Evolutionary conservation across 148 eudicot genomes (phyloP).

Genomic region (Bassia scoparia): DNA sequence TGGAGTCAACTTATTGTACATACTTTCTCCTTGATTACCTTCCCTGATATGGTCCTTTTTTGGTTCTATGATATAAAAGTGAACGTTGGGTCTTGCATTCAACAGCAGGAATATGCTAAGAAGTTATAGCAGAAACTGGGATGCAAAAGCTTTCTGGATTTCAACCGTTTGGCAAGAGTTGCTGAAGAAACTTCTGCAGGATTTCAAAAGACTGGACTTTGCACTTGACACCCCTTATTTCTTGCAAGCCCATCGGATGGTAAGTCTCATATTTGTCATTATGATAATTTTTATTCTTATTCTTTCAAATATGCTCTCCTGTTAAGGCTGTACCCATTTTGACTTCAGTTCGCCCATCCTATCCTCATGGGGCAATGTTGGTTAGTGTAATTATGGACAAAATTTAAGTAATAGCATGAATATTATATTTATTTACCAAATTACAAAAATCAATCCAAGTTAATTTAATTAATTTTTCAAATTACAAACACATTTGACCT

Average conservation of each 20-base stretch:
- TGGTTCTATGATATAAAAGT: conserved; percentile 34
- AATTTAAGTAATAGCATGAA: too few species aligned
- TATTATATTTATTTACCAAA: too few species aligned
- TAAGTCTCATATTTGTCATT: conserved; percentile 33
- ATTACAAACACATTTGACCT: too few species aligned
- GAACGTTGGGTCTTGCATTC: conserved; percentile 93
- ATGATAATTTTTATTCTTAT: too few species aligned
- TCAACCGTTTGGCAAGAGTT: conserved; percentile 47
- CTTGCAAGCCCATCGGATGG: conserved; percentile 97
- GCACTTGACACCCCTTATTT: conserved; percentile 69
- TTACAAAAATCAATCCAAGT: too few species aligned
- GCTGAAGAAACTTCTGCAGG: conserved; percentile 72
- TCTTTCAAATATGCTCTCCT: too few species aligned
- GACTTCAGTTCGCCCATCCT: too few species aligned
- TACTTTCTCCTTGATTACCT: not conserved
- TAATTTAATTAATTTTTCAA: too few species aligned
- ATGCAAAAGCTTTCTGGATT: conserved; percentile 64
- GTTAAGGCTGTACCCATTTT: too few species aligned
- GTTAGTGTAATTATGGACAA: too few species aligned
- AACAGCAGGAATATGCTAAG: conserved; percentile 70
- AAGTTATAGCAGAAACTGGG: conserved; percentile 65
- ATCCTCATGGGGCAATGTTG: too few species aligned
- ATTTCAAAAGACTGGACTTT: conserved; percentile 62
- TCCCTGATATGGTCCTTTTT: conserved; percentile 4
- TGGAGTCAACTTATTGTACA: not conserved